Evolutionary conservation across 2,329 filamentous ascomycete species (phyloP).

Genomic region (Botrytis squamosa): DNA sequence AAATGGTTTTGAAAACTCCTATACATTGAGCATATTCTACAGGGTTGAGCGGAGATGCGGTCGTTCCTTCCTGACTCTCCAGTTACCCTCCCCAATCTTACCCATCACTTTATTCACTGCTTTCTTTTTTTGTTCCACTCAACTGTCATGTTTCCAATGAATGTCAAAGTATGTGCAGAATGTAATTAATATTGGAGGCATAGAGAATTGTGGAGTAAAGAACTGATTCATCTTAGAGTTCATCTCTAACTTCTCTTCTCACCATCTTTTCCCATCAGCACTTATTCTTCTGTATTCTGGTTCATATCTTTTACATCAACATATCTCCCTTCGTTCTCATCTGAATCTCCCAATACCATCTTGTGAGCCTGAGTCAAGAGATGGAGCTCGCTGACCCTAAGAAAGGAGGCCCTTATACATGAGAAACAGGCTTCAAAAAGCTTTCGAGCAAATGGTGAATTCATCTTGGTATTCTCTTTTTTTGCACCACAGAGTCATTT

Average conservation of each 20-base stretch:
- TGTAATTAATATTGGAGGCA: no score
- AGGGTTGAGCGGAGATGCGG: neutral
- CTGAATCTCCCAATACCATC: neutral
- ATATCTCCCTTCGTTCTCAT: neutral
- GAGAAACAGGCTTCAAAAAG: neutral
- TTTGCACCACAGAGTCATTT: neutral
- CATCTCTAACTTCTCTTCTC: neutral
- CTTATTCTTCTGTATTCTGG: neutral
- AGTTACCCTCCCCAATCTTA: neutral
- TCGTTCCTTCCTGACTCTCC: neutral
- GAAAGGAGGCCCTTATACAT: neutral
- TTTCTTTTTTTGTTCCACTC: neutral
- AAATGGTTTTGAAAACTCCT: neutral
- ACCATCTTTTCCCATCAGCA: neutral
- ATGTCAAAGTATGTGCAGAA: no score
- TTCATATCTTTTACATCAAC: neutral
- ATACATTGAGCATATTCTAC: no score
- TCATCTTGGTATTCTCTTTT: neutral
- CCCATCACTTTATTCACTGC: neutral
- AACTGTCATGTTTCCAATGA: no score
- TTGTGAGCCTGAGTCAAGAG: neutral
- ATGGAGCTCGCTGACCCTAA: neutral
- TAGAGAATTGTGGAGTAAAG: no score
- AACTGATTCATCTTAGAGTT: neutral
- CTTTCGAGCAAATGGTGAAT: neutral